Evolutionary conservation across 441 rosid species (phyloP).

Genomic region (Aleurites moluccanus): DNA sequence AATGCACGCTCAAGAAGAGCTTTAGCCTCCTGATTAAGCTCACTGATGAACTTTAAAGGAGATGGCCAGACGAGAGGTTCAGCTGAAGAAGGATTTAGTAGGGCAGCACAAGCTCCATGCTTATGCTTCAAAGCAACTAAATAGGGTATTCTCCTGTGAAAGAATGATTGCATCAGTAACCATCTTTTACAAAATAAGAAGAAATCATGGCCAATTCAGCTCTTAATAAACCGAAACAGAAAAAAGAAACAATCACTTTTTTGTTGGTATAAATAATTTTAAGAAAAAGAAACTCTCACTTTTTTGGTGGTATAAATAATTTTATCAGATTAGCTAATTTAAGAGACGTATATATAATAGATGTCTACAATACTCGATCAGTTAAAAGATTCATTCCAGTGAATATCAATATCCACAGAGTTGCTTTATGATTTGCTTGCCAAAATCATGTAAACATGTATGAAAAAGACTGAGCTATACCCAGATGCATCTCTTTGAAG

Average conservation of each 20-base stretch:
- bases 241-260: background rate
- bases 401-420: background rate
- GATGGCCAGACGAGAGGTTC: slow-evolving; percentile 99
- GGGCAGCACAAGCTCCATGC: slow-evolving; percentile 83
- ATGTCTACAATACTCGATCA: background rate
- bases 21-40: slow-evolving; percentile 83
- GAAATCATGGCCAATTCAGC: background rate
- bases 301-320: background rate
- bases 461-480: slow-evolving; percentile 38
- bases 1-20: slow-evolving; percentile 74
- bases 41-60: slow-evolving; percentile 91
- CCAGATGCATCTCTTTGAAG: slow-evolving; percentile 92
- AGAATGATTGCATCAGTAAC: background rate
- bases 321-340: background rate
- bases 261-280: background rate
- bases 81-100: slow-evolving; percentile 89
- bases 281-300: background rate
- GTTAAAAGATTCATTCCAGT: background rate
- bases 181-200: background rate
- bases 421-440: background rate
- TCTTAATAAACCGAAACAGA: background rate
- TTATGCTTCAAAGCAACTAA: slow-evolving; percentile 72
- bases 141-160: slow-evolving; percentile 85
- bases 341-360: background rate
- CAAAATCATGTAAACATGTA: background rate